phyloP scores from a whole-genome alignment of 306 rosid species.

The Gastrolobium villosum region DNA sequence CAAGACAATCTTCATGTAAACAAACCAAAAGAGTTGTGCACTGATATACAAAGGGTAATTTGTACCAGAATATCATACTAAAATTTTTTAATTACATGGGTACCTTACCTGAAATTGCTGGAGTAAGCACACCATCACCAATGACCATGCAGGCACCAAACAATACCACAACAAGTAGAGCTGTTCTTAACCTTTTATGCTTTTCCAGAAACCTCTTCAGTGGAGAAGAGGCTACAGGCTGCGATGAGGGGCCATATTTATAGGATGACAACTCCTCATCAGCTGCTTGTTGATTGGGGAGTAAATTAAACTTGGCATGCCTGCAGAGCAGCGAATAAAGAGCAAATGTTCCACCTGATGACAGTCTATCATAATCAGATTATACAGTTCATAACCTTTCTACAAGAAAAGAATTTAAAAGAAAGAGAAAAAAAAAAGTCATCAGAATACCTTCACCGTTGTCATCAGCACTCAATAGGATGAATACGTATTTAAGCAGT shows the following conservation, averaged over 20 bases:
- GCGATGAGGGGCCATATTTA: constrained; percentile 84
- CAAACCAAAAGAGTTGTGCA: constrained; percentile 13
- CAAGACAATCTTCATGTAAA: constrained; percentile 19
- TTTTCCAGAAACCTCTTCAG: constrained; percentile 82
- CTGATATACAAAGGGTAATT: not conserved
- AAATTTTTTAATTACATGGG: constrained; percentile 9
- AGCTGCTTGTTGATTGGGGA: constrained; percentile 92
- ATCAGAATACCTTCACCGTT: constrained; percentile 77
- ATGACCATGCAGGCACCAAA: constrained; percentile 93
- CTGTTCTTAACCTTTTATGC: constrained; percentile 76
- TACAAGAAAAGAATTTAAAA: constrained; percentile 5
- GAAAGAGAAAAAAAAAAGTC: not conserved
- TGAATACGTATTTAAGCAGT: constrained; percentile 76
- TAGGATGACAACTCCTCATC: constrained; percentile 89
- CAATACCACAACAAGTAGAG: constrained; percentile 75
- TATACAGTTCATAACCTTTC: constrained; percentile 24
- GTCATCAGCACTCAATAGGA: constrained; percentile 87
- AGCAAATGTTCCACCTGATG: constrained; percentile 89
- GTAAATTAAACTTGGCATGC: constrained; percentile 85
- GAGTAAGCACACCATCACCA: constrained; percentile 92
- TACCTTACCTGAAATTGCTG: constrained; percentile 84
- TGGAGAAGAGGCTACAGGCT: constrained; percentile 56
- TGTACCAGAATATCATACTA: constrained; percentile 16
- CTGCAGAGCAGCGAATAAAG: constrained; percentile 89
- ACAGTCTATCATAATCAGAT: constrained; percentile 41